These are phyloP conservation scores for Luffa acutangula DNA, from an alignment of 306 rosid species.

Conservation along the genomic window DNA sequence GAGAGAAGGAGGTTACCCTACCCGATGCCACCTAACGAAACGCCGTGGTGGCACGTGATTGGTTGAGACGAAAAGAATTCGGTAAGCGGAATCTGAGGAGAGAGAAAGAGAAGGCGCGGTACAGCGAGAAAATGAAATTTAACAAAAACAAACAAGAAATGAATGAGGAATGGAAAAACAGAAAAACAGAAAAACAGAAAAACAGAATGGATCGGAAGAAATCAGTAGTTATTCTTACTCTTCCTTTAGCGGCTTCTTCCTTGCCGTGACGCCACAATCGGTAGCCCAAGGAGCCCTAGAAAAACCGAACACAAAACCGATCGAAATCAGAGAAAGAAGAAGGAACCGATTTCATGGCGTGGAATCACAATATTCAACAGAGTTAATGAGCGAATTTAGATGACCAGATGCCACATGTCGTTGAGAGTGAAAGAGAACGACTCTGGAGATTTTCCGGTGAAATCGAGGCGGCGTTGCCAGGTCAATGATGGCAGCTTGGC, in stretches of 20 bases:
- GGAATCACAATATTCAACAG: neutral
- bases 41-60: constrained; percentile 1
- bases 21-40: constrained; percentile 11
- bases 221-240: neutral
- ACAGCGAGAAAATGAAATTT: neutral
- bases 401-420: constrained; percentile 1
- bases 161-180: neutral
- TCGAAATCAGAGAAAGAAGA: neutral
- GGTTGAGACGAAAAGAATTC: neutral
- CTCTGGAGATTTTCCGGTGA: neutral
- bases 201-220: neutral
- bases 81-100: neutral
- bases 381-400: neutral
- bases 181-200: no score
- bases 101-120: neutral
- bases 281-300: neutral
- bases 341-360: neutral
- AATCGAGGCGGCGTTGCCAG: constrained; percentile 2
- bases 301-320: neutral
- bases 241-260: constrained; percentile 10
- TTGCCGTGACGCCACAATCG: constrained; percentile 2
- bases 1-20: neutral
- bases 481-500: neutral
- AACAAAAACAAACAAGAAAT: neutral
- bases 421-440: neutral